A percentile compares a stretch with the other conserved stretches of the same genome.
Conservation (phyloP, 768 basidiomycete species). For the Suillus brevipes region DNA sequence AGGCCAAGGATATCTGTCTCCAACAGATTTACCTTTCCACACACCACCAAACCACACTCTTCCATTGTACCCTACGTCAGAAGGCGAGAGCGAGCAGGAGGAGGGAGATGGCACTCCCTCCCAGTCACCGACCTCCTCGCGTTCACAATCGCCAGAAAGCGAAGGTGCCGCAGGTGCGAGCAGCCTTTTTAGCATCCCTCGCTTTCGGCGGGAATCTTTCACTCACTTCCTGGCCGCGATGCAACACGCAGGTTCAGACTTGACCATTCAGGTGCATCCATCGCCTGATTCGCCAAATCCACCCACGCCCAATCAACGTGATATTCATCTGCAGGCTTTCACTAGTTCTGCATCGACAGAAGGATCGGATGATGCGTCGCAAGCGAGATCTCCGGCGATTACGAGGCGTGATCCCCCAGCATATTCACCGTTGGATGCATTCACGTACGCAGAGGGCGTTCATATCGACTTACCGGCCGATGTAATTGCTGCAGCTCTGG, state of each 20-base stretch:
- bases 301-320: constrained; percentile 80
- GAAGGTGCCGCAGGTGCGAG: constrained; percentile 73
- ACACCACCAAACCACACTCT: constrained; percentile 49
- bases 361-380: constrained; percentile 24
- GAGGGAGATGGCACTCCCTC: constrained; percentile 28
- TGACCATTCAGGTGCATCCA: constrained; percentile 70
- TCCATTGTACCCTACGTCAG: constrained; percentile 38
- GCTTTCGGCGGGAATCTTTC: constrained; percentile 62
- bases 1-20: constrained; percentile 55
- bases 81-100: constrained; percentile 24
- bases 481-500: constrained; percentile 85
- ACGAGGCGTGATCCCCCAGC: constrained; percentile 75
- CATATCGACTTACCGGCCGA: constrained; percentile 92
- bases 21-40: constrained; percentile 65
- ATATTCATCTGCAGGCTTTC: constrained; percentile 78
- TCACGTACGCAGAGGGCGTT: constrained; percentile 82
- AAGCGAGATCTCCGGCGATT: constrained; percentile 33
- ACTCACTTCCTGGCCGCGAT: constrained; percentile 61
- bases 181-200: constrained; percentile 76
- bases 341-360: constrained; percentile 30
- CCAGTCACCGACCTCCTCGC: constrained; percentile 34
- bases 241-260: constrained; percentile 65
- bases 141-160: constrained; percentile 58
- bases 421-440: constrained; percentile 89
- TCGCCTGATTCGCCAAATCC: constrained; percentile 86